Conservation (phyloP, 768 basidiomycete genomes). For the Leccinum variicolor region DNA sequence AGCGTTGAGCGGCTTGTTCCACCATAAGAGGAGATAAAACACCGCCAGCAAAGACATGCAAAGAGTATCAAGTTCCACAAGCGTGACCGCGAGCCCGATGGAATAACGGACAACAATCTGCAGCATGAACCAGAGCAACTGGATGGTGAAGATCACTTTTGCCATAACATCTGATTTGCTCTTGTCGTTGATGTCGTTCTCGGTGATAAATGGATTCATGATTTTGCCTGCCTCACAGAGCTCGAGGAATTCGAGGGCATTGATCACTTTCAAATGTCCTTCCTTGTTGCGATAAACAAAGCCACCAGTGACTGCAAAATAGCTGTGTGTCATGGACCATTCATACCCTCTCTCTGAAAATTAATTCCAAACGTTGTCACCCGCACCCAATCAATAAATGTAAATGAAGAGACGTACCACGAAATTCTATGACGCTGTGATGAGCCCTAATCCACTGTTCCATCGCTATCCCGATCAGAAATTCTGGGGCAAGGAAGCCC, state of each 20-base stretch:
- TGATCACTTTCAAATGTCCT: neutral
- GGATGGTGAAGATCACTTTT: neutral
- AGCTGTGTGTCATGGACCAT: neutral
- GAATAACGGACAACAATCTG: neutral
- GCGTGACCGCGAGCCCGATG: neutral
- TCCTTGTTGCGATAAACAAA: neutral
- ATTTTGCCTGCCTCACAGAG: neutral
- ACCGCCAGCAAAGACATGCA: neutral
- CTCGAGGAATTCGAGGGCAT: neutral
- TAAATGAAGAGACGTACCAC: neutral
- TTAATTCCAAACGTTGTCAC: neutral
- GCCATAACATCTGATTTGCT: neutral
- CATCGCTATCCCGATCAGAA: neutral
- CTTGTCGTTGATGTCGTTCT: slow-evolving; percentile 1
- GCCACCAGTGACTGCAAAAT: neutral
- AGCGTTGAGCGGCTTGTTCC: neutral
- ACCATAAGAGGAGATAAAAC: neutral
- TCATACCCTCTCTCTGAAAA: neutral
- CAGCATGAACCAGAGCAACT: neutral
- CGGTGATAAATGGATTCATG: neutral
- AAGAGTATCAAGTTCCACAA: neutral
- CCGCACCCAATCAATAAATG: neutral
- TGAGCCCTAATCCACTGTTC: neutral
- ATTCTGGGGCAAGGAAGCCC: neutral
- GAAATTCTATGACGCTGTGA: neutral